These are phyloP conservation scores for Coprinopsis sp. DNA, from an alignment of 768 basidiomycete species.

Conservation along the genomic window DNA sequence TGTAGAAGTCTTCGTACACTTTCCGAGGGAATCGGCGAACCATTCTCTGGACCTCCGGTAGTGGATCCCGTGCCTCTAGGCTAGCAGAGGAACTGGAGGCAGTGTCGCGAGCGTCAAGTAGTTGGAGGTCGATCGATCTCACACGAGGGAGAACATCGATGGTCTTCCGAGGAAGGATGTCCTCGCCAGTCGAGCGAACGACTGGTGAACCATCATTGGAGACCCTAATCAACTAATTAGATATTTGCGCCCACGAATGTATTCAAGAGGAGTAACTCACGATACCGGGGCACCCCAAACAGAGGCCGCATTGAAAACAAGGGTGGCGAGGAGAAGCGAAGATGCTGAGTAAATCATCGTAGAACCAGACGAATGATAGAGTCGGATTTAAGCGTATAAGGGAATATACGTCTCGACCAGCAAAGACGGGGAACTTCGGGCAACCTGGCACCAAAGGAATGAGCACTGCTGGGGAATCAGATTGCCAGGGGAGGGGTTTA, in stretches of 20 bases:
- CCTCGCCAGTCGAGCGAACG: slow-evolving; percentile 21
- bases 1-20: slow-evolving; percentile 23
- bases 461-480: slow-evolving; percentile 42
- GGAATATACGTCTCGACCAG: slow-evolving; percentile 35
- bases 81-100: slow-evolving; percentile 14
- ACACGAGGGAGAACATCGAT: slow-evolving; percentile 22
- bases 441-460: slow-evolving; percentile 42
- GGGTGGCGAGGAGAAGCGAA: slow-evolving; percentile 32
- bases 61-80: slow-evolving; percentile 21
- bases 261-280: slow-evolving; percentile 18
- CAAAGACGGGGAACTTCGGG: slow-evolving; percentile 36
- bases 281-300: slow-evolving; percentile 35
- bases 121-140: slow-evolving; percentile 13
- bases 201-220: slow-evolving; percentile 22
- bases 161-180: slow-evolving; percentile 19
- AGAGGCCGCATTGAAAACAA: slow-evolving; percentile 35
- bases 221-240: slow-evolving; percentile 18
- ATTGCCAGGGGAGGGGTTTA: slow-evolving; percentile 19
- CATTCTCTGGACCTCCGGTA: slow-evolving; percentile 10
- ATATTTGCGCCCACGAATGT: neutral
- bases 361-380: slow-evolving; percentile 17
- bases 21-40: slow-evolving; percentile 27
- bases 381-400: slow-evolving; percentile 24
- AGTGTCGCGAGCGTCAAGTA: slow-evolving; percentile 6
- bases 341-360: slow-evolving; percentile 39